Base-by-base conservation (phyloP, 2,329 filamentous ascomycete genomes). In the Monilinia laxa region DNA sequence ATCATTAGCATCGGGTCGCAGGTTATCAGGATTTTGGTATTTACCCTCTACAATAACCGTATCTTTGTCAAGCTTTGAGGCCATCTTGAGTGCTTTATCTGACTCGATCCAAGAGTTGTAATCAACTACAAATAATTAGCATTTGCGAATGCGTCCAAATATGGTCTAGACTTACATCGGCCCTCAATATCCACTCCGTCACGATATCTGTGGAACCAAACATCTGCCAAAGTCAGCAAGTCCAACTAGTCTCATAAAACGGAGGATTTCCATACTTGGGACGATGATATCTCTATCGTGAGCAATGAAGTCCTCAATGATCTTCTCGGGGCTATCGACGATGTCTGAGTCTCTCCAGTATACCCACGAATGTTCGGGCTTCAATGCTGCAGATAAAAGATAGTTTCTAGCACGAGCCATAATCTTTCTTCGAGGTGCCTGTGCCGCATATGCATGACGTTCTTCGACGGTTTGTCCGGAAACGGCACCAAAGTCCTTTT, bases 91-190 rank as follows among this genome's bases (percentile, higher is more conserved):
- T 58, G 86, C 93, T 78, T 94, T 90, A 62, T 93, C 89, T 12
- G 94, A 94, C 80, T 99, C 95, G 73, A 96, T 86, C 95, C 95
- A 99, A 1, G 95, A 98, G 80, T 99, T 99, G 82, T 99, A 99
- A 78, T 99, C 95, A 76, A 98, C 92, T 95, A 69, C 47, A 45
- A 28, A 35, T 18, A n/a, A 53, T 74, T 45, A 74, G 71, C 45
- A 70, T 49, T 40, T 40, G 28, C n/a, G 9, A 5, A 65, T 35
- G 11, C n/a, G 25, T 6, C 49, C 52, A 65, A 23, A 38, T 67
- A 78, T 71, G 76, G 72, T 62, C 71, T 65, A 69, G 42, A 83
- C 90, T 81, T 82, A 95, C 92, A 99, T 84, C 92, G 88, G 70
- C 95, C 95, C 81, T 99, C 95, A 72, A 98, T 94, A 76, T 99